Evolutionary conservation across 805 yeast genomes (phyloP), one percentile per base, ranked within the genome.

Genomic region (Wickerhamomyces rabaulensis): DNA sequence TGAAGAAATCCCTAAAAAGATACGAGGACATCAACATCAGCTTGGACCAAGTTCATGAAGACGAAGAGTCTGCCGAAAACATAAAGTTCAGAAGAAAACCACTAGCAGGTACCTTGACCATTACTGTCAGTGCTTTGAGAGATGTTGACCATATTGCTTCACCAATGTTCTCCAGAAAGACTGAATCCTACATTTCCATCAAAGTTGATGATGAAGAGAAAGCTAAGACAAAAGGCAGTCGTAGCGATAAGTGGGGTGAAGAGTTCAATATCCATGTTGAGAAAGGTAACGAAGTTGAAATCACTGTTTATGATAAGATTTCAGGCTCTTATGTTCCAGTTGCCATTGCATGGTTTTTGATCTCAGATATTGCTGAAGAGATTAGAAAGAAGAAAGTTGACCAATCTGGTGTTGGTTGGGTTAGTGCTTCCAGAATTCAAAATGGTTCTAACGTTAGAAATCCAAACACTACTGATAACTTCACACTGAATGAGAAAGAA

Each of bases 101-200:
- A 1, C 71, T 90, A 25, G 77, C 91, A 0, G 99, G 99, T 47
- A 74, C 78, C 23, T 76, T 94, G 49, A 79, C 79, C 22, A 74
- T 94, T 21, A 79, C 80, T n/a, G 72, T 92, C 42, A 75, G 83
- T 36, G 84, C 90, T 20, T 78, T 92, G 23, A 78, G 94, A 61
- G 96, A 90, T 63, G 90, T 91, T 23, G 97, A 92, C 58, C 99
- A 94, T 66, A 83, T 90, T 41, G 88, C 95, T 4, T 80, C 94
- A 5, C 90, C 95, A 3, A 70, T 88, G 68, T 79, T 85, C 51
- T 75, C 87, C 22, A 82, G 83, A 60, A 79, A 82, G 47, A 90
- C 95, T 0, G 97, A 91, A 56, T 79, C 94, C 1, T 73, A 76
- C 48, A 84, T 90, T 13, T 73, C 84, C 3, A 70, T 94, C 52